Conservation (phyloP, 1,284 basidiomycete species). For the Heliocybe sulcata region DNA sequence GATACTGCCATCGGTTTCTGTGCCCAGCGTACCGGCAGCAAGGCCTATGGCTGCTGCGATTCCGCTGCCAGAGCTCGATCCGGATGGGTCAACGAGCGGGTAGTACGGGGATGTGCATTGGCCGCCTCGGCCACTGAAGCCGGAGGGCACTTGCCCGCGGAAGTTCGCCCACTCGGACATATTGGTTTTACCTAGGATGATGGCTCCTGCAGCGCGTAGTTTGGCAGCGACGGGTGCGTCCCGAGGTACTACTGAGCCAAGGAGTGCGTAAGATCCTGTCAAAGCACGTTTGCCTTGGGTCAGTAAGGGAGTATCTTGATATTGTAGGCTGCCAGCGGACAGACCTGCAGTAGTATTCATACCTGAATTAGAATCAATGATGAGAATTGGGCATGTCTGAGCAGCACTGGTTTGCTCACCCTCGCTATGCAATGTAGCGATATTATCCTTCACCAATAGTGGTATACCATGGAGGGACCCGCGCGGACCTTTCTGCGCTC, state of each 20-base stretch:
- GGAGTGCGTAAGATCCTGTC: slow-evolving; percentile 34
- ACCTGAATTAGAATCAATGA: slow-evolving; percentile 25
- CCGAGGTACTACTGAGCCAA: slow-evolving; percentile 49
- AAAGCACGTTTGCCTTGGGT: not conserved
- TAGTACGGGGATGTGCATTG: slow-evolving; percentile 57
- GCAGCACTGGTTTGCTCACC: too few species aligned
- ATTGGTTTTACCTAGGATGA: slow-evolving; percentile 67
- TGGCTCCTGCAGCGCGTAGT: slow-evolving; percentile 58
- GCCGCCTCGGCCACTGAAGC: slow-evolving; percentile 63
- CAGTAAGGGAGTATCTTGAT: not conserved
- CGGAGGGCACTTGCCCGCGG: slow-evolving; percentile 47
- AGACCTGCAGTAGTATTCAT: slow-evolving; percentile 59
- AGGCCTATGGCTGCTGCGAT: slow-evolving; percentile 58
- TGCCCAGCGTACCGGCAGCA: slow-evolving; percentile 49
- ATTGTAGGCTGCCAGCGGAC: not conserved
- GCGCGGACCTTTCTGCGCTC: slow-evolving; percentile 35
- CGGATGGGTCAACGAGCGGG: slow-evolving; percentile 52
- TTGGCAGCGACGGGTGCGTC: slow-evolving; percentile 57
- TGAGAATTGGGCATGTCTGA: too few species aligned
- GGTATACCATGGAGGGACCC: slow-evolving; percentile 64
- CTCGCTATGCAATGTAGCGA: slow-evolving; percentile 33
- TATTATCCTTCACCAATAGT: slow-evolving; percentile 66
- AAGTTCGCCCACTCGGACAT: slow-evolving; percentile 58
- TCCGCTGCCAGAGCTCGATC: slow-evolving; percentile 60
- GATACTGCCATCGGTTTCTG: slow-evolving; percentile 64